Evolutionary conservation across 2,329 filamentous ascomycete species (phyloP).

Genomic region (Aspergillus fumigatiaffinis): DNA sequence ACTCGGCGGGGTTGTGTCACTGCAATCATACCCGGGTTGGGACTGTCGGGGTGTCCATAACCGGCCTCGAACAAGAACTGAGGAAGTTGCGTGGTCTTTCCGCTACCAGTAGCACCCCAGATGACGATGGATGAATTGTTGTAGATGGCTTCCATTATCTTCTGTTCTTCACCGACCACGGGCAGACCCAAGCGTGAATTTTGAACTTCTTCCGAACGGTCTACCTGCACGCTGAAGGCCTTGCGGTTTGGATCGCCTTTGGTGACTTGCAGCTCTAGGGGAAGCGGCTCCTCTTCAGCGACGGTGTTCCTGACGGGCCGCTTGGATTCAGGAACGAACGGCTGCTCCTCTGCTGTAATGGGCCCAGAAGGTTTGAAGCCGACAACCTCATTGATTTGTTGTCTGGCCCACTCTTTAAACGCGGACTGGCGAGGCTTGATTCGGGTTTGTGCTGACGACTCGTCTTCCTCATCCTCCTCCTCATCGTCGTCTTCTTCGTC

Average conservation of each 20-base stretch:
- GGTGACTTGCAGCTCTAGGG: conserved; percentile 36
- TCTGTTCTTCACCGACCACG: conserved; percentile 91
- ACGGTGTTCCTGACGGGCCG: conserved; percentile 34
- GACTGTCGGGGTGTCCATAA: conserved; percentile 73
- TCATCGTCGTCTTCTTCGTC: conserved; percentile 25
- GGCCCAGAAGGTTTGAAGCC: conserved; percentile 57
- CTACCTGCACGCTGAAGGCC: conserved; percentile 69
- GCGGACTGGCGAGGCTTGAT: conserved; percentile 52
- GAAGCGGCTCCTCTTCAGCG: conserved; percentile 38
- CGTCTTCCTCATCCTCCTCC: conserved; percentile 19
- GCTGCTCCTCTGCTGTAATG: conserved; percentile 28
- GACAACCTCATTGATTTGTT: conserved; percentile 78
- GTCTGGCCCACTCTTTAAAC: conserved; percentile 91
- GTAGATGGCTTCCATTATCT: conserved; percentile 96
- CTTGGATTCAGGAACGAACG: conserved; percentile 24
- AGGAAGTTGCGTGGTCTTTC: conserved; percentile 95
- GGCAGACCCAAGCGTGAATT: conserved; percentile 74
- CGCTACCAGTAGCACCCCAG: conserved; percentile 91
- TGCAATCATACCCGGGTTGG: conserved; percentile 87
- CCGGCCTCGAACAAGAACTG: conserved; percentile 95
- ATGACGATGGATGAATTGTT: conserved; percentile 87
- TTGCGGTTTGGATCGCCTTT: conserved; percentile 56
- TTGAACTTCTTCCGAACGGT: conserved; percentile 70
- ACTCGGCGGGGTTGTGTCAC: conserved; percentile 93
- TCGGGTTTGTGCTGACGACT: conserved; percentile 10